Base-by-base conservation (phyloP, 345 rosid genomes). In the Hibiscus tridactylites region DNA sequence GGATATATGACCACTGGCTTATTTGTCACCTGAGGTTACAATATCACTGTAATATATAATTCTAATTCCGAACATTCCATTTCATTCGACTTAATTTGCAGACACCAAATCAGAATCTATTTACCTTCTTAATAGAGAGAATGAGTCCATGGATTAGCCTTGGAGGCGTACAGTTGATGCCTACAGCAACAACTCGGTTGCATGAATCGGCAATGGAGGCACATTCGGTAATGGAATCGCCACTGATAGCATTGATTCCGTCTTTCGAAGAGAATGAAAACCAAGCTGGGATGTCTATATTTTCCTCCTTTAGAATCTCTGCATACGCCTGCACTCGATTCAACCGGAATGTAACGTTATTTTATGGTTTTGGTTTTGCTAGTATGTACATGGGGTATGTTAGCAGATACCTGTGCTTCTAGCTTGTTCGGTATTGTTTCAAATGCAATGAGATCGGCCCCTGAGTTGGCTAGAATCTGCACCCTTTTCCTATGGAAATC, bases 381-480 rank as follows among this genome's bases (percentile, higher is more conserved):
- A 6, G 52, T 13, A 47, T 12, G 52, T 5, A 17, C 3, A 47
- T 6, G 37, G 6, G 12, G 61, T 10, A 5, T 24, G 13, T 24
- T 61, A 47, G 19, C 4, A 44, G 9, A 39, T 82, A 92, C 97
- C 98, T 91, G 76, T 1, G 97, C 97, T 85, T 93, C 98, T 49
- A 90, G 76, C 82, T 90, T 93, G 74, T 90, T 93, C 39, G 98
- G 96, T 71, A 85, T 90, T 4, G 98, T 90, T 80, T 93, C 98
- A 57, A 93, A 90, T 28, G 98, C 98, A 54, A 93, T 81, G 31
- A 93, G 72, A 73, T 91, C 91, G 6, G 96, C 85, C 15, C 97
- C 98, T 0, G 91, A 72, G 28, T 79, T 79, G 16, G 88, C 83
- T 17, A 93, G 81, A 73, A 91, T 81, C 76, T 91, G 96, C 9